phyloP scores from a whole-genome alignment of 2,329 filamentous ascomycete genomes.

The Phyllosticta citrichinensis region DNA sequence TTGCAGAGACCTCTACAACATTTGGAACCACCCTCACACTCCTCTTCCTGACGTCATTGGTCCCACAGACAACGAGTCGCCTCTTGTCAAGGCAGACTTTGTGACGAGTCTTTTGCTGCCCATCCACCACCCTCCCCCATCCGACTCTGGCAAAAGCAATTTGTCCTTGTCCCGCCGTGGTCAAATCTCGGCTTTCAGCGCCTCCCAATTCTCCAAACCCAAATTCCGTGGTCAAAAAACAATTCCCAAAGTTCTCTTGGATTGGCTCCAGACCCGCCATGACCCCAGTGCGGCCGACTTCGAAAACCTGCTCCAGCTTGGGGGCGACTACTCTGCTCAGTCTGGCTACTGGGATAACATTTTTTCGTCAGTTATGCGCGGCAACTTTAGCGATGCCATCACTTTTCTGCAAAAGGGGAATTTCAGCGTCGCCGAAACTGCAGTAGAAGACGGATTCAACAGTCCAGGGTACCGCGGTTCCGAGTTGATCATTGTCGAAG shows the following conservation, averaged over 20 bases:
- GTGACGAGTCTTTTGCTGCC: constrained; percentile 68
- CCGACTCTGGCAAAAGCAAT: constrained; percentile 16
- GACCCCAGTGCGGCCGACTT: constrained; percentile 60
- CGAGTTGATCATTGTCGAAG: constrained; percentile 68
- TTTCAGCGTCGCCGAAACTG: constrained; percentile 64
- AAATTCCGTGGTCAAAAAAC: constrained; percentile 29
- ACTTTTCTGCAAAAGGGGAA: constrained; percentile 62
- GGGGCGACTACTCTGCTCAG: constrained; percentile 67
- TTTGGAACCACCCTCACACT: constrained; percentile 50
- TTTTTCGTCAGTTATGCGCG: constrained; percentile 64
- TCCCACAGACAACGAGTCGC: constrained; percentile 42
- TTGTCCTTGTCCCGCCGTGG: constrained; percentile 15
- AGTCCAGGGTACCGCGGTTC: constrained; percentile 61
- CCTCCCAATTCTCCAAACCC: constrained; percentile 13
- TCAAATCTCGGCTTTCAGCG: constrained; percentile 19
- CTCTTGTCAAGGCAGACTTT: constrained; percentile 65
- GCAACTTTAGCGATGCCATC: constrained; percentile 58
- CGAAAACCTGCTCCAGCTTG: constrained; percentile 51
- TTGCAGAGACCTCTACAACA: constrained; percentile 20
- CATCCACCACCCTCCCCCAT: constrained; percentile 60
- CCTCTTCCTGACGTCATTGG: constrained; percentile 10
- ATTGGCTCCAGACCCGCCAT: constrained; percentile 73
- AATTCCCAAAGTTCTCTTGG: constrained; percentile 67
- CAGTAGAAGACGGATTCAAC: constrained; percentile 52
- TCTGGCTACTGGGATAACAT: constrained; percentile 76